Conservation (phyloP, 139 green algal genomes). For the Zygnema circumcarinatum region DNA sequence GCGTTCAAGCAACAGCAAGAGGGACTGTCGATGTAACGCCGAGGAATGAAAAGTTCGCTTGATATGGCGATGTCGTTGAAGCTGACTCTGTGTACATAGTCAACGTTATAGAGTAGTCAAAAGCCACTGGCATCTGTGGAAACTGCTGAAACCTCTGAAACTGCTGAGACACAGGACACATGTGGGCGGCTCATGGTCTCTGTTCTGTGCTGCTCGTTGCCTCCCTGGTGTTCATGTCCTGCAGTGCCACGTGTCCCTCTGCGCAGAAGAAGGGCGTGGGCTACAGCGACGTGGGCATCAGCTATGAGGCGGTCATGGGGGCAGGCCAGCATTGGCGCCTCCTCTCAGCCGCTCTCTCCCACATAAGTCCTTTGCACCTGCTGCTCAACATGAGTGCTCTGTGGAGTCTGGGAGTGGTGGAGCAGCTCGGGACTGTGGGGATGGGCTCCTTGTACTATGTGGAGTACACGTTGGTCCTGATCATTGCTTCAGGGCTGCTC, state of each 20-base stretch:
- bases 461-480: conserved; percentile 65
- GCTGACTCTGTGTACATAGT: no score
- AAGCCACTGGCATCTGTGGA: no score
- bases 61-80: no score
- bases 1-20: no score
- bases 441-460: conserved; percentile 67
- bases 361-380: conserved; percentile 74
- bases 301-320: conserved; percentile 68
- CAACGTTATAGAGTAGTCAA: no score
- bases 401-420: conserved; percentile 67
- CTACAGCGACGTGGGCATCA: conserved; percentile 71
- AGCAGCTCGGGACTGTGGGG: conserved; percentile 8
- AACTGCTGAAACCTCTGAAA: no score
- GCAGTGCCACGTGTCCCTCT: background rate
- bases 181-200: background rate
- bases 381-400: conserved; percentile 74
- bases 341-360: conserved; percentile 65
- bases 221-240: background rate
- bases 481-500: conserved; percentile 62
- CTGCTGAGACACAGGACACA: background rate
- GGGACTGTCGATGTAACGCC: no score
- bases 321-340: conserved; percentile 68
- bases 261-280: conserved; percentile 39
- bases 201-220: background rate
- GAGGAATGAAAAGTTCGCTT: no score